phyloP scores from a whole-genome alignment of 768 basidiomycete genomes.

The Macrocybe gigantea region DNA sequence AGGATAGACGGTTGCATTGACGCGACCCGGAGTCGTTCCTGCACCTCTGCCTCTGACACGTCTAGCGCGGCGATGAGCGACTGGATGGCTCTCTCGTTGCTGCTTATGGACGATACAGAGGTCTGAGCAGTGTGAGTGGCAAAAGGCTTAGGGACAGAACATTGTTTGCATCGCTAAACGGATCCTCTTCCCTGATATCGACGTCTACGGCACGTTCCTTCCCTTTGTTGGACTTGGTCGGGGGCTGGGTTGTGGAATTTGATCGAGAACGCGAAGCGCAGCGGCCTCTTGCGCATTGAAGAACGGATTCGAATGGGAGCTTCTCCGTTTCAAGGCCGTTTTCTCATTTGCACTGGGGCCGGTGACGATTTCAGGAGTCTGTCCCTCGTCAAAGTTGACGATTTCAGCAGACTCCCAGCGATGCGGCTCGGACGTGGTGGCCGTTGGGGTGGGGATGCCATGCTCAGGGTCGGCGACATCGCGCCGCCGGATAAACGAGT shows the following conservation, averaged over 20 bases:
- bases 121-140: slow-evolving; percentile 21
- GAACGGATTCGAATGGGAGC: slow-evolving; percentile 38
- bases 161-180: slow-evolving; percentile 35
- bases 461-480: slow-evolving; percentile 43
- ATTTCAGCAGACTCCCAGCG: slow-evolving; percentile 70
- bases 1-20: slow-evolving; percentile 54
- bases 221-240: slow-evolving; percentile 6
- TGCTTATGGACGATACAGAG: slow-evolving; percentile 33
- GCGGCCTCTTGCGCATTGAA: slow-evolving; percentile 24
- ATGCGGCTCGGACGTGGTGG: slow-evolving; percentile 45
- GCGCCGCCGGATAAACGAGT: slow-evolving; percentile 31
- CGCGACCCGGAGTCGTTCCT: slow-evolving; percentile 46
- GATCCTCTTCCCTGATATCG: slow-evolving; percentile 16
- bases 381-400: slow-evolving; percentile 34
- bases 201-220: slow-evolving; percentile 9
- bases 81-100: slow-evolving; percentile 49
- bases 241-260: background rate
- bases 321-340: slow-evolving; percentile 25
- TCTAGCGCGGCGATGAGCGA: slow-evolving; percentile 69
- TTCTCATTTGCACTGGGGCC: background rate
- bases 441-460: slow-evolving; percentile 61
- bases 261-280: background rate
- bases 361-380: slow-evolving; percentile 23
- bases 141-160: slow-evolving; percentile 26
- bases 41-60: slow-evolving; percentile 36